Base-by-base conservation (phyloP, 176 grass and related monocot genomes). In the Poa pratensis region DNA sequence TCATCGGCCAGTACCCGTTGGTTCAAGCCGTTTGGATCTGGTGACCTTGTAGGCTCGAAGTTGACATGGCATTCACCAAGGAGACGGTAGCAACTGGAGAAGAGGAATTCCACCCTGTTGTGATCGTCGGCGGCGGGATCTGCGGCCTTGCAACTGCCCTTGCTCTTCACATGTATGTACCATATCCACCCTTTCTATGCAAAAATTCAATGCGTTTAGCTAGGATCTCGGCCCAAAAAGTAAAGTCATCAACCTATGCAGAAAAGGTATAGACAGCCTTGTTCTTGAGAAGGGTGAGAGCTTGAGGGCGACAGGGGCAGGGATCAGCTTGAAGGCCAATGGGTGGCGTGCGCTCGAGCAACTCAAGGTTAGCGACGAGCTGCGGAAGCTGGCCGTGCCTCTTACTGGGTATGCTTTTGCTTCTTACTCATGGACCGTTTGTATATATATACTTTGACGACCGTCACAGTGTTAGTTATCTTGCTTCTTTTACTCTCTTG, bases 331-430 rank as follows among this genome's bases (percentile, higher is more conserved):
- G 9, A 65, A 86, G 12, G 72, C 27, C 52, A 94, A 94, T 55
- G 89, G 92, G 18, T 94, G 92, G 92, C 69, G 51, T 6, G 86
- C 59, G n/a, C 75, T 94, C 19, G 83, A 91, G 52, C 60, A 87
- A n/a, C 86, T 91, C 6, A 62, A 46, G 3, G 52, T 94, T 19
- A 80, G 79, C 4, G 26, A 0, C 3, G 83, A 86, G 16, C 86
- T 94, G 6, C 52, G 92, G 19, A 27, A 74, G 52, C 48, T 28
- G 0, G 27, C 65, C 24, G 16, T 34, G 0, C 39, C 19, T 22
- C 59, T 72, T 26, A 86, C 76, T 6, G 0, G 2, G 76, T 86
- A 79, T 62, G 59, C 26, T 30, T 30, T 30, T 30, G 30, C 30
- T 30, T 30, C 30, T 30, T 30, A 30, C 30, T 30, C 30, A 30